These are phyloP conservation scores for Cutaneotrichosporon sp. DNA, from an alignment of 1,284 basidiomycete species.

Conservation along the genomic window DNA sequence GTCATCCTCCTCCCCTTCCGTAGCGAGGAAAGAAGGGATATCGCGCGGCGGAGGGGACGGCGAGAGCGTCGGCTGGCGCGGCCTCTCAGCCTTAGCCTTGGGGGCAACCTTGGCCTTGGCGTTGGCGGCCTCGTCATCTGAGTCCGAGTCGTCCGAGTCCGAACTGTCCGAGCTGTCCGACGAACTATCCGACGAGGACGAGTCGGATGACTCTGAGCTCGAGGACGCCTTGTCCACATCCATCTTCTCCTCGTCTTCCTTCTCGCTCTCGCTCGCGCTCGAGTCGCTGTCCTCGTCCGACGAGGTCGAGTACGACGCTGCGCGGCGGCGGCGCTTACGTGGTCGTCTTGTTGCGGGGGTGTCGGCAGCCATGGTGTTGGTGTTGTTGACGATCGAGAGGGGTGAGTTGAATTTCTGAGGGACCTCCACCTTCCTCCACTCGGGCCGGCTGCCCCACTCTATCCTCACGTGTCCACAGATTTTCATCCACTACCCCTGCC, in stretches of 20 bases:
- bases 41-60: constrained; percentile 27
- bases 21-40: constrained; percentile 26
- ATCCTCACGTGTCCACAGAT: no score
- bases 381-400: constrained; percentile 2
- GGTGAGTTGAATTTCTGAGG: constrained; percentile 1
- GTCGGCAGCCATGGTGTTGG: constrained; percentile 24
- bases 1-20: constrained; percentile 35
- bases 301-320: constrained; percentile 36
- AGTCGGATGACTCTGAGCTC: constrained; percentile 19
- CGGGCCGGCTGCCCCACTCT: not conserved
- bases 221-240: constrained; percentile 25
- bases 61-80: constrained; percentile 26
- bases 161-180: constrained; percentile 23
- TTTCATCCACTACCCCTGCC: not conserved
- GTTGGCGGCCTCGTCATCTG: constrained; percentile 21
- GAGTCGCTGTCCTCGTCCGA: constrained; percentile 23
- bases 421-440: not conserved
- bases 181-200: constrained; percentile 26
- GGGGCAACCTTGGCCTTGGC: constrained; percentile 18
- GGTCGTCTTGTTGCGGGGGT: constrained; percentile 19
- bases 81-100: not conserved
- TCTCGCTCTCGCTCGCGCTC: constrained; percentile 12
- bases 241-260: constrained; percentile 24
- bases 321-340: constrained; percentile 43
- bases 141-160: constrained; percentile 22